Evolutionary conservation across 495 filamentous ascomycete species (phyloP).

Genomic region (Clavariopsis aquatica): DNA sequence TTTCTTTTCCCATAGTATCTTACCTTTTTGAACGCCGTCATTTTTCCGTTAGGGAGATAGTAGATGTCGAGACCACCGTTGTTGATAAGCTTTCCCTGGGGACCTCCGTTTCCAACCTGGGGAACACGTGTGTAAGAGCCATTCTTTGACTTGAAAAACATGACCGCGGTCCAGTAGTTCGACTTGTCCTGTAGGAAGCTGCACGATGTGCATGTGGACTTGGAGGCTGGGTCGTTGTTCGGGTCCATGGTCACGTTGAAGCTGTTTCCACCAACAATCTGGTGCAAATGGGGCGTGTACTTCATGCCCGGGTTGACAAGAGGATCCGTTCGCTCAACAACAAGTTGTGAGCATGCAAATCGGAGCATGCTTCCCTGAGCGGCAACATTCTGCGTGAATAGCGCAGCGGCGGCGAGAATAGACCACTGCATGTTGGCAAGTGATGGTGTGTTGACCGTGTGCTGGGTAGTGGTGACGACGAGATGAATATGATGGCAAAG

Average conservation of each 20-base stretch:
- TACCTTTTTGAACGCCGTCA: constrained; percentile 35
- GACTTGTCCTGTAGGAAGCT: constrained; percentile 33
- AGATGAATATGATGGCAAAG: constrained; percentile 14
- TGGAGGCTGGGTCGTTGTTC: constrained; percentile 30
- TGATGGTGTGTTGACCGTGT: constrained; percentile 20
- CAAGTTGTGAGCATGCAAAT: constrained; percentile 59
- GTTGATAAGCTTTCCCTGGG: constrained; percentile 37
- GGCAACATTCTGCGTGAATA: constrained; percentile 52
- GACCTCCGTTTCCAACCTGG: constrained; percentile 33
- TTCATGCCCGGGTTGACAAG: constrained; percentile 38
- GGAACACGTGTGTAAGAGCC: constrained; percentile 32
- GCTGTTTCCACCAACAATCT: constrained; percentile 36
- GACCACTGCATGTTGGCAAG: constrained; percentile 54
- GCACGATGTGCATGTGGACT: constrained; percentile 37
- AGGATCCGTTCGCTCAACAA: constrained; percentile 45
- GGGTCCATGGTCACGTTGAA: constrained; percentile 42
- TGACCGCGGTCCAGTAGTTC: constrained; percentile 40
- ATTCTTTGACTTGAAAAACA: constrained; percentile 39
- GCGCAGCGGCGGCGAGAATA: constrained; percentile 51
- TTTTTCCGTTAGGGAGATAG: constrained; percentile 44
- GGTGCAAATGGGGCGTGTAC: constrained; percentile 37
- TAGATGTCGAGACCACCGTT: constrained; percentile 37
- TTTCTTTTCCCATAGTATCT: not conserved
- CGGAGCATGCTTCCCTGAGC: constrained; percentile 55
- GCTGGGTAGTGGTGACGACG: constrained; percentile 7